phyloP scores from a whole-genome alignment of 2,329 filamentous ascomycete genomes.

The Tolypocladium amazonense region DNA sequence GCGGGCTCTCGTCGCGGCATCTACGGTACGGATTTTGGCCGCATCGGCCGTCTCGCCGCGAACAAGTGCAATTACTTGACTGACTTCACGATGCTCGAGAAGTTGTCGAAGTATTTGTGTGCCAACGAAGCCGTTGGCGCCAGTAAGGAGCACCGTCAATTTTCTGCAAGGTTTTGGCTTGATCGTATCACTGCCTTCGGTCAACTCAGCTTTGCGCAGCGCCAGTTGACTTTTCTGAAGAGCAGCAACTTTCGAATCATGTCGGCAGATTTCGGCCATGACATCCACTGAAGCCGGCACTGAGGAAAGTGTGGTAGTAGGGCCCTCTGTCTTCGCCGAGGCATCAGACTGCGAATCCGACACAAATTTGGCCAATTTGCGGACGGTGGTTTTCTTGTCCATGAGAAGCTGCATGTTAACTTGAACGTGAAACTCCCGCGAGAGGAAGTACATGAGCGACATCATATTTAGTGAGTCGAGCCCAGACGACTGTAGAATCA shows the following conservation, averaged over 20 bases:
- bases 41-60: neutral
- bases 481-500: neutral
- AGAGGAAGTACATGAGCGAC: conserved; percentile 3
- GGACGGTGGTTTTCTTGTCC: neutral
- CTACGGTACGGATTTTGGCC: conserved; percentile 2
- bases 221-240: neutral
- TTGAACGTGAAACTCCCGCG: neutral
- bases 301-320: neutral
- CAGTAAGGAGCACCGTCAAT: conserved; percentile 4
- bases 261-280: neutral
- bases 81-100: conserved; percentile 1
- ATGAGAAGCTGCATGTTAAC: conserved; percentile 1
- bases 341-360: neutral
- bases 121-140: conserved; percentile 5
- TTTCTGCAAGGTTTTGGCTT: neutral
- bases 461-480: conserved; percentile 4
- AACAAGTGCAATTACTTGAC: conserved; percentile 2
- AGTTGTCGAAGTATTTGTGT: conserved; percentile 5
- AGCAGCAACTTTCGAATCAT: neutral
- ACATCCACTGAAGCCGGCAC: neutral
- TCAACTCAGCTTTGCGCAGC: too few species aligned
- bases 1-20: conserved; percentile 1
- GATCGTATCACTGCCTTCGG: neutral
- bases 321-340: neutral
- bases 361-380: neutral